These are phyloP conservation scores for Mrakia frigida DNA, from an alignment of 768 basidiomycete species.

Conservation along the genomic window DNA sequence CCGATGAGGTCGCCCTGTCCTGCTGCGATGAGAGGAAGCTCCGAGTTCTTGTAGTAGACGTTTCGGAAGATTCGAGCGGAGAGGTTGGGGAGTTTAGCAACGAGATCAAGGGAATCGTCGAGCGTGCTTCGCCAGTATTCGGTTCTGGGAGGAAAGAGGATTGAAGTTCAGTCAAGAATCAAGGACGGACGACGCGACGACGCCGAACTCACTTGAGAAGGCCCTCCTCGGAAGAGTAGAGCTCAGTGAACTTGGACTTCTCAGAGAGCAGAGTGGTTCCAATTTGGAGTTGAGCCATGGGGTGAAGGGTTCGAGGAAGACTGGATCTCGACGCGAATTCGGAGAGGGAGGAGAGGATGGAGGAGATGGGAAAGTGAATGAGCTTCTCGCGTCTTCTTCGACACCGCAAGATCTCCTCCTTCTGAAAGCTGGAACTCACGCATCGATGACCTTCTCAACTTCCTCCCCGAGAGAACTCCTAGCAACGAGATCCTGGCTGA, in stretches of 20 bases:
- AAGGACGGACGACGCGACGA: background rate
- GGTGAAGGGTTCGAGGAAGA: constrained; percentile 64
- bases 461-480: constrained; percentile 77
- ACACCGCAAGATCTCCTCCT: background rate
- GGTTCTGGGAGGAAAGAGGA: constrained; percentile 50
- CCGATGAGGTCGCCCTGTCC: constrained; percentile 37
- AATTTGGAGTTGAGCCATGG: constrained; percentile 81
- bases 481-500: constrained; percentile 83
- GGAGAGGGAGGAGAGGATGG: constrained; percentile 25
- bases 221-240: constrained; percentile 69
- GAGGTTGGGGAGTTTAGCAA: constrained; percentile 85
- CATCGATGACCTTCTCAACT: constrained; percentile 79
- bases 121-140: constrained; percentile 24
- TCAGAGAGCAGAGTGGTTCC: constrained; percentile 49
- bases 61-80: constrained; percentile 62
- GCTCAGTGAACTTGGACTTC: constrained; percentile 82
- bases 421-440: constrained; percentile 49
- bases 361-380: background rate
- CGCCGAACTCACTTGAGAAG: constrained; percentile 63
- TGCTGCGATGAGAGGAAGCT: constrained; percentile 57
- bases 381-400: background rate
- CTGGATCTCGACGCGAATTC: background rate
- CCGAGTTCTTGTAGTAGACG: constrained; percentile 56
- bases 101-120: constrained; percentile 74
- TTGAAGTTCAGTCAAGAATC: background rate